These are phyloP conservation scores for Thelonectria rubi DNA, from an alignment of 2,329 filamentous ascomycete species.

Conservation along the genomic window DNA sequence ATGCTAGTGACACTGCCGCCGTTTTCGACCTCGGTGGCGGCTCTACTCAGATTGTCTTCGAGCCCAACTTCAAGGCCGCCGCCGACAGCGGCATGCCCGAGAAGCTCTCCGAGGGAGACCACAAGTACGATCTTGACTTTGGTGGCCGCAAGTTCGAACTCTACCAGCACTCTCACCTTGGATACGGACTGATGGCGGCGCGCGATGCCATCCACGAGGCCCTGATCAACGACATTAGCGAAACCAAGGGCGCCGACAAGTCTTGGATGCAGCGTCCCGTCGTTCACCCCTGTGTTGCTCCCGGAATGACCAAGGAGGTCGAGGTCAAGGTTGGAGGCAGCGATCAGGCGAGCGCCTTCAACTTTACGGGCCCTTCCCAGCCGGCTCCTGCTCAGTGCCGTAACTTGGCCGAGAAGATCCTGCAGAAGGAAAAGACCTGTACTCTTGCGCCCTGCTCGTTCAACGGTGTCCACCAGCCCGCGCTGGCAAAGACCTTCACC, in stretches of 20 bases:
- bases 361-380: slow-evolving; percentile 84
- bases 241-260: slow-evolving; percentile 66
- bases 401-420: slow-evolving; percentile 85
- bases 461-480: slow-evolving; percentile 95
- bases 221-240: slow-evolving; percentile 76
- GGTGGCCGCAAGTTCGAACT: slow-evolving; percentile 90
- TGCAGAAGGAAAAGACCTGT: slow-evolving; percentile 87
- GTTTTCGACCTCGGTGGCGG: slow-evolving; percentile 96
- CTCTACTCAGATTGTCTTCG: slow-evolving; percentile 97
- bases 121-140: slow-evolving; percentile 93
- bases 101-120: slow-evolving; percentile 86
- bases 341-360: slow-evolving; percentile 68
- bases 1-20: slow-evolving; percentile 89
- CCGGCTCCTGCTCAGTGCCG: slow-evolving; percentile 88
- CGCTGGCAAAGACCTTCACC: slow-evolving; percentile 89
- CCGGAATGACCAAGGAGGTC: slow-evolving; percentile 79
- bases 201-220: slow-evolving; percentile 84
- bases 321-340: slow-evolving; percentile 76
- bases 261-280: slow-evolving; percentile 77
- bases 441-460: slow-evolving; percentile 93
- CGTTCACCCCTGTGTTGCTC: slow-evolving; percentile 85
- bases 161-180: slow-evolving; percentile 98
- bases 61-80: slow-evolving; percentile 86
- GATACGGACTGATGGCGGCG: slow-evolving; percentile 95
- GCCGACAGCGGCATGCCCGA: slow-evolving; percentile 82